A percentile compares a stretch with the other conserved stretches of the same genome.
phyloP scores from a whole-genome alignment of 2,329 filamentous ascomycete genomes.

The Colletotrichum sojae region DNA sequence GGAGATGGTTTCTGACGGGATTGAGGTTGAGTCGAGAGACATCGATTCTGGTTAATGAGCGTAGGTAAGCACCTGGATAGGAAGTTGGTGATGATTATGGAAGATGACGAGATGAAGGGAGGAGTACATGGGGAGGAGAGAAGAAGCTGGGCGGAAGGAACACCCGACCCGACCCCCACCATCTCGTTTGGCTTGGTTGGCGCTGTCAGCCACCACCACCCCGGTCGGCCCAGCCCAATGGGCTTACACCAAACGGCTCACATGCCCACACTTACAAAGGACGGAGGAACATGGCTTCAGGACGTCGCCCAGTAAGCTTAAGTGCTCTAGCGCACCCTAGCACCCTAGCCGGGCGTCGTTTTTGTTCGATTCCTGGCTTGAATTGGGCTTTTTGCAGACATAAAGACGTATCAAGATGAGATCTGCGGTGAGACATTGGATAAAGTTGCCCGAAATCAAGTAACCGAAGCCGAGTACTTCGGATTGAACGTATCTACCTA shows the following conservation, averaged over 20 bases:
- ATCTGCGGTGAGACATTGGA: conserved; percentile 22
- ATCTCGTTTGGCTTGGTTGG: no score
- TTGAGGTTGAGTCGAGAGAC: neutral
- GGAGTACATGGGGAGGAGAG: no score
- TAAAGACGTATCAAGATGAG: conserved; percentile 28
- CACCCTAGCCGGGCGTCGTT: conserved; percentile 12
- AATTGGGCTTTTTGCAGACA: neutral
- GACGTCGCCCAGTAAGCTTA: conserved; percentile 28
- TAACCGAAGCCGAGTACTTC: neutral
- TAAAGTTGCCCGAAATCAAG: neutral
- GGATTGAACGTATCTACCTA: no score
- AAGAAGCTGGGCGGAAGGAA: neutral
- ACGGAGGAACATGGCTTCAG: conserved; percentile 13
- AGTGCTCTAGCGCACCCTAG: conserved; percentile 9
- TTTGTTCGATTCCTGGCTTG: neutral
- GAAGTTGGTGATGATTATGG: no score
- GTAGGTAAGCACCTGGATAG: no score
- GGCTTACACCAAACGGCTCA: conserved; percentile 39
- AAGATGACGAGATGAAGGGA: no score
- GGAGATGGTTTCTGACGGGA: neutral
- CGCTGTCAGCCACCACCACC: neutral
- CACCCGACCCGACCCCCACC: no score
- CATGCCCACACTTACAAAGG: conserved; percentile 26
- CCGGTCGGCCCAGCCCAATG: conserved; percentile 18
- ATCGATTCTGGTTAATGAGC: neutral